Evolutionary conservation across 805 yeast genomes (phyloP).

Genomic region (Diddensiella caesifluorescens): DNA sequence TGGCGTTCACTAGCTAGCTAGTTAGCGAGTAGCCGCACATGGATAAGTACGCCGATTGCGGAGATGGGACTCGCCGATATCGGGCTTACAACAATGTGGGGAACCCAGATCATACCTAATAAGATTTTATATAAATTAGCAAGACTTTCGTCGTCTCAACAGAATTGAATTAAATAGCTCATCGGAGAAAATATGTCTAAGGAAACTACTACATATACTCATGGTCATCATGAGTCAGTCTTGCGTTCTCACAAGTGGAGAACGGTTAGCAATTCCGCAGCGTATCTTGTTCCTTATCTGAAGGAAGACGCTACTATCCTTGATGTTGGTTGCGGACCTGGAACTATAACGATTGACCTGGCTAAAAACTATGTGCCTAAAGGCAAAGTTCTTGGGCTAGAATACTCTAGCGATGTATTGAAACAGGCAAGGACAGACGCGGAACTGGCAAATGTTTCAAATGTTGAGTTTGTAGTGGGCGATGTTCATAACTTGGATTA

Average conservation of each 20-base stretch:
- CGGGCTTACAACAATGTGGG: too few species aligned
- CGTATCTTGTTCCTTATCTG: slow-evolving; percentile 29
- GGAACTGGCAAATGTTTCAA: slow-evolving; percentile 9
- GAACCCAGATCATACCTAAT: too few species aligned
- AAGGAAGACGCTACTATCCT: slow-evolving; percentile 29
- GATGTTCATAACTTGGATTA: slow-evolving; percentile 34
- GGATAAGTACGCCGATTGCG: too few species aligned
- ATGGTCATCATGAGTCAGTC: slow-evolving; percentile 24
- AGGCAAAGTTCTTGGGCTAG: slow-evolving; percentile 34
- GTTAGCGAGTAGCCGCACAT: too few species aligned
- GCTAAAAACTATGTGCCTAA: slow-evolving; percentile 30
- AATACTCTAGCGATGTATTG: slow-evolving; percentile 31
- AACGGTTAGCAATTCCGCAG: slow-evolving; percentile 31
- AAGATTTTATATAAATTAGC: too few species aligned
- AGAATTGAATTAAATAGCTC: too few species aligned
- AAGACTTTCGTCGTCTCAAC: too few species aligned
- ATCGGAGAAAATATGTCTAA: background rate
- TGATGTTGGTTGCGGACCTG: slow-evolving; percentile 44
- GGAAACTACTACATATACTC: slow-evolving; percentile 17
- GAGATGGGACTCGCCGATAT: too few species aligned
- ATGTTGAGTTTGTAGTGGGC: slow-evolving; percentile 29
- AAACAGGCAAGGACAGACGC: slow-evolving; percentile 26
- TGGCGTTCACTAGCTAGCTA: too few species aligned
- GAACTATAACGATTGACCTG: slow-evolving; percentile 36
- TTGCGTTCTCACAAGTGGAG: slow-evolving; percentile 35